Evolutionary conservation across 73 alveolate species (phyloP).

Genomic region (Paramecium octaurelia): DNA sequence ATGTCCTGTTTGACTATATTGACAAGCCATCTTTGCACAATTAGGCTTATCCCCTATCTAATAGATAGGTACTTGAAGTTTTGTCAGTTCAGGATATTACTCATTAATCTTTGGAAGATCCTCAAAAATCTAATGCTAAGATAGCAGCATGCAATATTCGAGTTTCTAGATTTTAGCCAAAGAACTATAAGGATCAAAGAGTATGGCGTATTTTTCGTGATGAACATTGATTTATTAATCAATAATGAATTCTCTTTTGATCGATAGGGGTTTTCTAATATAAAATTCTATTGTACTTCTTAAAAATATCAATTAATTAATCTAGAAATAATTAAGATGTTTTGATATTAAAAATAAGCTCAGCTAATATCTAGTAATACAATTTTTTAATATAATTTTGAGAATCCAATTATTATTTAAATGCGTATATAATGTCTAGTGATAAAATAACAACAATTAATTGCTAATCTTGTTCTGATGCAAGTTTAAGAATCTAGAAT

Average conservation of each 20-base stretch:
- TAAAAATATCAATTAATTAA: background rate
- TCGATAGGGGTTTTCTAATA: background rate
- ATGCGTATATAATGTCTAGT: background rate
- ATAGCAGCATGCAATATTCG: background rate
- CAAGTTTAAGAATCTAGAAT: background rate
- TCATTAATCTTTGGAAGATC: background rate
- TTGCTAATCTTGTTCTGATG: background rate
- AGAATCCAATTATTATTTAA: background rate
- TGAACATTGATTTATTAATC: background rate
- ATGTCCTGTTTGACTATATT: constrained; percentile 38
- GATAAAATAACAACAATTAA: background rate
- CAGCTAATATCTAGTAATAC: background rate
- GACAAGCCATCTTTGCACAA: background rate
- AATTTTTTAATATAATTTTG: background rate
- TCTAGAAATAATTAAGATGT: background rate
- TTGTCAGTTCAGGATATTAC: background rate
- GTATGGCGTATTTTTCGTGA: background rate
- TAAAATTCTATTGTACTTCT: background rate
- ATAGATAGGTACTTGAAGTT: background rate
- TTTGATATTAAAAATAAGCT: background rate
- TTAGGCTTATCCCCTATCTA: background rate
- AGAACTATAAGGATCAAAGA: background rate
- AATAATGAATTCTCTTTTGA: background rate
- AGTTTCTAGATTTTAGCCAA: background rate
- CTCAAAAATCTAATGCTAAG: background rate